Conservation (phyloP, 2,329 filamentous ascomycete species). For the Alternaria longipes region DNA sequence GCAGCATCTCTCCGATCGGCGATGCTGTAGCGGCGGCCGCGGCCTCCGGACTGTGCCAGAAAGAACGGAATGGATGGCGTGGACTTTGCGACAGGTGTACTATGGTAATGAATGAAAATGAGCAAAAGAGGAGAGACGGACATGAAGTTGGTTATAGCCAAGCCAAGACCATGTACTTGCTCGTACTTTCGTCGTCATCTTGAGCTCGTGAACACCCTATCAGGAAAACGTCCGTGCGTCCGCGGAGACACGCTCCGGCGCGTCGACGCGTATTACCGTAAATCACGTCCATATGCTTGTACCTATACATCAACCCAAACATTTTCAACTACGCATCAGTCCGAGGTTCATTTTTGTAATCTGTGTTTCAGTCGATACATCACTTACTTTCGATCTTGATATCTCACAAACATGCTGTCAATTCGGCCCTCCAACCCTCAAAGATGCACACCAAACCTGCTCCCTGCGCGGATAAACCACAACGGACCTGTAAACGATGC, state of each 20-base stretch:
- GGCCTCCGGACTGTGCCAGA: not conserved
- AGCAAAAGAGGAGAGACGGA: not conserved
- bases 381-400: not conserved
- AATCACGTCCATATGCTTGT: constrained; percentile 3
- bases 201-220: constrained; percentile 3
- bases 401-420: constrained; percentile 53
- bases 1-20: not conserved
- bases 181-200: constrained; percentile 12
- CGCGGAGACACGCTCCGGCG: constrained; percentile 24
- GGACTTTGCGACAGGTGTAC: not conserved
- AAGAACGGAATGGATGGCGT: not conserved
- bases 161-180: not conserved
- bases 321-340: not conserved
- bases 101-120: not conserved
- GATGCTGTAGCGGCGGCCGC: constrained; percentile 2
- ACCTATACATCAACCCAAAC: not conserved
- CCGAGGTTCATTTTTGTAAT: too few relatives aligned
- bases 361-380: too few relatives aligned
- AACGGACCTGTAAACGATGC: constrained; percentile 73
- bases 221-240: constrained; percentile 4
- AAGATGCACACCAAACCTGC: constrained; percentile 71
- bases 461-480: constrained; percentile 84
- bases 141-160: not conserved
- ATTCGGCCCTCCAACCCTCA: constrained; percentile 46
- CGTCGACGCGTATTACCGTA: constrained; percentile 26